Evolutionary conservation across 1,284 basidiomycete species (phyloP).

Genomic region (Pseudozyma tsukubaensis): DNA sequence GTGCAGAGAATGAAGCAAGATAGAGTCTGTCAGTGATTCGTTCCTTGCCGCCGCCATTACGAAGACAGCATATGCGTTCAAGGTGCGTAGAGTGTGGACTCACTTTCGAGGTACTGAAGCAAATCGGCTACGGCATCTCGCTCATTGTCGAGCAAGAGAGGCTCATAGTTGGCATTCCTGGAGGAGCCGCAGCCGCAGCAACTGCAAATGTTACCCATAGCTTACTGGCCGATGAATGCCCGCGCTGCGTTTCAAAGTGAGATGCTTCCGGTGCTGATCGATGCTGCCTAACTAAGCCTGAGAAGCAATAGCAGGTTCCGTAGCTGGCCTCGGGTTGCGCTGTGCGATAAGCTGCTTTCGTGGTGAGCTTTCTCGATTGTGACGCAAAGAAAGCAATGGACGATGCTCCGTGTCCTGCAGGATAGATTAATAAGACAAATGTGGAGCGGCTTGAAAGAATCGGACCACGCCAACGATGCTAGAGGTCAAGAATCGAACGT

Average conservation of each 20-base stretch:
- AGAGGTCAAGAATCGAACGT: too few relatives aligned
- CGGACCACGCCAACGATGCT: too few relatives aligned
- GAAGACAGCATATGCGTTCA: background rate
- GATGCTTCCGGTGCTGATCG: background rate
- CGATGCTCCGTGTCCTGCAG: too few relatives aligned
- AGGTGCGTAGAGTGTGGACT: conserved; percentile 24
- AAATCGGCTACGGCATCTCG: conserved; percentile 98
- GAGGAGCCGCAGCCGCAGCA: conserved; percentile 54
- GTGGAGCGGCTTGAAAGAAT: too few relatives aligned
- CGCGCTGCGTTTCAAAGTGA: conserved; percentile 2
- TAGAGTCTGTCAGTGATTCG: background rate
- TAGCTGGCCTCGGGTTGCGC: too few relatives aligned
- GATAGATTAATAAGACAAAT: too few relatives aligned
- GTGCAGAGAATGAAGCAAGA: background rate
- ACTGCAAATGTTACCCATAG: conserved; percentile 66
- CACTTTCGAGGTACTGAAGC: conserved; percentile 96
- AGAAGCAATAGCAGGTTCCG: too few relatives aligned
- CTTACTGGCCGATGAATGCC: conserved; percentile 3
- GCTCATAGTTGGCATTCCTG: conserved; percentile 74
- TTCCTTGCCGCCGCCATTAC: too few relatives aligned
- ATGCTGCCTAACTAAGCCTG: too few relatives aligned
- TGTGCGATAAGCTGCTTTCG: too few relatives aligned
- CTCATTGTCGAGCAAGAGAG: conserved; percentile 94
- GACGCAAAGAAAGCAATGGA: too few relatives aligned
- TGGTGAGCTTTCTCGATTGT: too few relatives aligned